A percentile compares a stretch with the other conserved stretches of the same genome.
These are phyloP conservation scores for Ilex paraguariensis DNA, from an alignment of 305 asterid genomes.

Conservation along the genomic window DNA sequence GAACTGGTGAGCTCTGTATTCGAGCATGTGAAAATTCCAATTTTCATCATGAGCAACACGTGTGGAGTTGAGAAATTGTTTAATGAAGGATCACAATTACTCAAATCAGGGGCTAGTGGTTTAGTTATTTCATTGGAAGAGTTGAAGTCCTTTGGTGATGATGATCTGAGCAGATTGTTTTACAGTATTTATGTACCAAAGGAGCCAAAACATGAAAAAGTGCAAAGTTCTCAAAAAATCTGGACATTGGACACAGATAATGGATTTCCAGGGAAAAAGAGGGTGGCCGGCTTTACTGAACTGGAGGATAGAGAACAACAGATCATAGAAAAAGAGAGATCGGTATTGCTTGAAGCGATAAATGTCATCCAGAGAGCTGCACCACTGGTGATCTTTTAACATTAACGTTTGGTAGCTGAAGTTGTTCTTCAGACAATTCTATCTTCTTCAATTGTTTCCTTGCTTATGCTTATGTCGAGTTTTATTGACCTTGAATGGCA, in stretches of 20 bases:
- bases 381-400: slow-evolving; percentile 88
- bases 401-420: slow-evolving; percentile 55
- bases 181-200: slow-evolving; percentile 23
- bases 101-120: slow-evolving; percentile 78
- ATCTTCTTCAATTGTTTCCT: slow-evolving; percentile 20
- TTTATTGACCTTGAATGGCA: slow-evolving; percentile 44
- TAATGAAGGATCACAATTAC: slow-evolving; percentile 29
- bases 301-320: slow-evolving; percentile 62
- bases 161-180: slow-evolving; percentile 40
- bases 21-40: slow-evolving; percentile 62
- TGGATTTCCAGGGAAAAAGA: slow-evolving; percentile 55
- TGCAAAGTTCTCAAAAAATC: slow-evolving; percentile 24
- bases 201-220: slow-evolving; percentile 27
- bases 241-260: slow-evolving; percentile 32
- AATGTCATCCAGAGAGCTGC: slow-evolving; percentile 64
- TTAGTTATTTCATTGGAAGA: slow-evolving; percentile 66
- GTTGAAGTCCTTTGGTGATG: slow-evolving; percentile 39
- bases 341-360: slow-evolving; percentile 58
- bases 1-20: slow-evolving; percentile 50
- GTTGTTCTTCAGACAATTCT: slow-evolving; percentile 20
- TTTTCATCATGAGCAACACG: slow-evolving; percentile 52
- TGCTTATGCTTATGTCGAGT: slow-evolving; percentile 24
- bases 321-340: slow-evolving; percentile 60
- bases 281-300: slow-evolving; percentile 48
- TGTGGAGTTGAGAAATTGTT: slow-evolving; percentile 31